These are phyloP conservation scores for Hanseniaspora sp. DNA, from an alignment of 1,139 yeast species.

Conservation along the genomic window DNA sequence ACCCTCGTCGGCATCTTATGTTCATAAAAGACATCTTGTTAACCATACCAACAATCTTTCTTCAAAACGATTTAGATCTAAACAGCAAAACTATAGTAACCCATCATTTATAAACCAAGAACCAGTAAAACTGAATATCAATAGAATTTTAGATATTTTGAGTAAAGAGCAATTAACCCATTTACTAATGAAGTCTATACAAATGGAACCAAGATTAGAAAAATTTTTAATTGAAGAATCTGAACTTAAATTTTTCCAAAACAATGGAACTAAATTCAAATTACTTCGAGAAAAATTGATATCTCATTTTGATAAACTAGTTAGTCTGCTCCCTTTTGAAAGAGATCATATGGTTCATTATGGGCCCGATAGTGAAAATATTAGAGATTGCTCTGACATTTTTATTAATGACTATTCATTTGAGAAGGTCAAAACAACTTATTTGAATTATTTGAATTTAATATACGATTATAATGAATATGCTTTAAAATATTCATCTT, in stretches of 20 bases:
- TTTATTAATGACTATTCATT: slow-evolving; percentile 59
- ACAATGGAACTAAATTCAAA: slow-evolving; percentile 5
- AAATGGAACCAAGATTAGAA: slow-evolving; percentile 10
- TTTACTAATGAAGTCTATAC: slow-evolving; percentile 4
- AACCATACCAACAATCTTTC: neutral
- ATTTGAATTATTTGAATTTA: slow-evolving; percentile 67
- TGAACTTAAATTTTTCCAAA: slow-evolving; percentile 7
- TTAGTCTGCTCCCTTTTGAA: slow-evolving; percentile 8
- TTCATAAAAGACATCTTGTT: neutral
- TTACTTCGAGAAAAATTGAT: slow-evolving; percentile 1
- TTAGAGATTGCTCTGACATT: slow-evolving; percentile 3
- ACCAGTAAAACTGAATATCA: neutral
- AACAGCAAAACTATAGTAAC: neutral
- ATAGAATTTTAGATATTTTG: slow-evolving; percentile 3
- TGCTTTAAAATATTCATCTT: slow-evolving; percentile 54
- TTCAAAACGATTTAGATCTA: neutral
- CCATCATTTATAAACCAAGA: neutral
- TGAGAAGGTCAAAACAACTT: slow-evolving; percentile 60
- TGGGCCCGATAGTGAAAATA: slow-evolving; percentile 22
- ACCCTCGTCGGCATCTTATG: neutral
- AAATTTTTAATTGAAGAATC: slow-evolving; percentile 7
- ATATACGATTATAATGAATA: slow-evolving; percentile 68
- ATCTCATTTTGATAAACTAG: neutral
- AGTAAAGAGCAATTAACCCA: slow-evolving; percentile 12
- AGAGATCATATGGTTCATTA: neutral